Evolutionary conservation across 768 basidiomycete species (phyloP), one percentile per base, ranked within the genome.

Genomic region (Mycena filopes): DNA sequence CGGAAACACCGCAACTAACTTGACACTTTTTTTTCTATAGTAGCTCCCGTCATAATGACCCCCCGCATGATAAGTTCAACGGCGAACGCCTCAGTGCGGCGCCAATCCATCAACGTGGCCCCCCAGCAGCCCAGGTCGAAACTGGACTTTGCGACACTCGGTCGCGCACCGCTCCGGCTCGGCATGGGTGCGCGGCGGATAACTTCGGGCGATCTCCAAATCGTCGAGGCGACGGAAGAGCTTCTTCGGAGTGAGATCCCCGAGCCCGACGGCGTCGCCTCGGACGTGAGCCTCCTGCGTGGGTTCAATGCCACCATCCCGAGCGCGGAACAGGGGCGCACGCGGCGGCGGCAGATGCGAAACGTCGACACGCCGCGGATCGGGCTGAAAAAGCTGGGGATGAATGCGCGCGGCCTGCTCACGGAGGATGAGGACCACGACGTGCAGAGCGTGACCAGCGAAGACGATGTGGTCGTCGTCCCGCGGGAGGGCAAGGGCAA

Each of bases 281-380:
- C 85, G 18, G 86, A 88, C 71, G 89, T 96, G 54, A 94, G 93
- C 71, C 82, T 99, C 36, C 80, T 98, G 43, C 88, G 91, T 47
- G 97, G 97, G 0, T 99, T 98, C 78, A 92, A 94, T 72, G 97
- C 97, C 20, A 98, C 97, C 2, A 92, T 98, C 45, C 97, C 97
- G 15, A 93, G 92, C 73, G 87, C 96, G 41, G 92, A 95, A 70
- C 86, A 89, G 73, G 85, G 93, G 57, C 89, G 92, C 66, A 82
- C 87, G 16, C 82, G 95, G 64, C 78, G 96, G 67, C 79, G 95
- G 62, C 90, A 94, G 75, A 87, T 92, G 77, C 84, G 96, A 63
- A 92, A 89, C 70, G 87, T 94, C 16, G 91, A 94, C 4, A 86
- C 89, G 15, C 90, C 89, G 29, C 84, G 84, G 70, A 80, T 93